These are phyloP conservation scores for Tephrocybe sp. DNA, from an alignment of 768 basidiomycete genomes.

Conservation along the genomic window DNA sequence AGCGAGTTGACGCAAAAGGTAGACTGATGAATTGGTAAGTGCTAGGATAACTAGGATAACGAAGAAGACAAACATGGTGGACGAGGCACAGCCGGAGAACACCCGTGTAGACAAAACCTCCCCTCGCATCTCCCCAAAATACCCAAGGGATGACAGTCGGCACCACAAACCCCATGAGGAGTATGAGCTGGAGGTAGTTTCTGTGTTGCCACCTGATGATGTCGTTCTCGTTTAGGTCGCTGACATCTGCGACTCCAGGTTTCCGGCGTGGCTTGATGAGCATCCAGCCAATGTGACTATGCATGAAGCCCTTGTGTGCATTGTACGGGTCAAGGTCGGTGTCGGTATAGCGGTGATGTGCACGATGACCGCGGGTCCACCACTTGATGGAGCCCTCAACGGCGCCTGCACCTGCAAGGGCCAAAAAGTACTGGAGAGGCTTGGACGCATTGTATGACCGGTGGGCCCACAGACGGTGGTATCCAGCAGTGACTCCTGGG, in stretches of 20 bases:
- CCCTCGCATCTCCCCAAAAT: conserved; percentile 82
- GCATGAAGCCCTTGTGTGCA: conserved; percentile 85
- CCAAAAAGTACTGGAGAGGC: conserved; percentile 83
- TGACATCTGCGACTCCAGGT: conserved; percentile 89
- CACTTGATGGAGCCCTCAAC: conserved; percentile 97
- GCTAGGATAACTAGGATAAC: conserved; percentile 7
- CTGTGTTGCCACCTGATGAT: conserved; percentile 88
- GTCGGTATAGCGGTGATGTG: conserved; percentile 96
- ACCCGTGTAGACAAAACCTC: conserved; percentile 86
- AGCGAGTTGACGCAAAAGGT: conserved; percentile 98
- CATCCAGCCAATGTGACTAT: conserved; percentile 94
- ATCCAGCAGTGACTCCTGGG: conserved; percentile 85
- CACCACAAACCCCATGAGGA: conserved; percentile 68
- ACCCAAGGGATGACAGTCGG: conserved; percentile 80
- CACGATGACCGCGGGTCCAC: conserved; percentile 98
- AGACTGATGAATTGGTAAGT: conserved; percentile 55
- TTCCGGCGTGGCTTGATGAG: conserved; percentile 85
- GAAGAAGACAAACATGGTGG: conserved; percentile 66
- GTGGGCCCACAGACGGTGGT: conserved; percentile 98
- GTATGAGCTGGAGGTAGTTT: conserved; percentile 69
- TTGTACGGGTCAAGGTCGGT: conserved; percentile 97
- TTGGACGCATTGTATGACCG: conserved; percentile 90
- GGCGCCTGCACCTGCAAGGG: conserved; percentile 88
- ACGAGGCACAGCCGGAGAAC: conserved; percentile 80
- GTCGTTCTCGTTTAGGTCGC: conserved; percentile 77